These are phyloP conservation scores for Bruguiera parviflora DNA, from an alignment of 345 rosid species.

Conservation along the genomic window DNA sequence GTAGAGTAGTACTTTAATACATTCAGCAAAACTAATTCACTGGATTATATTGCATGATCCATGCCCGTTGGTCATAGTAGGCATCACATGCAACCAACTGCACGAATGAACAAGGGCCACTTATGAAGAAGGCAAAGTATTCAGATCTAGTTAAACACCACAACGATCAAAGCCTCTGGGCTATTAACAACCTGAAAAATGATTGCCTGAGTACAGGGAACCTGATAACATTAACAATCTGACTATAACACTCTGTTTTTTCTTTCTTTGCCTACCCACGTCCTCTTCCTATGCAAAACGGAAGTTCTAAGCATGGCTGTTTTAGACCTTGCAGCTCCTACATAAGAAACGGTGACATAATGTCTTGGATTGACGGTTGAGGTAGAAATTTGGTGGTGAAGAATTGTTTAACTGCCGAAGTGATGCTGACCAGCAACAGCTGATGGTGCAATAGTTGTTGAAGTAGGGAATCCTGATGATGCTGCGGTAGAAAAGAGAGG, in stretches of 20 bases:
- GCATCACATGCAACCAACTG: too few relatives aligned
- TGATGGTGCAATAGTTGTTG: slow-evolving; percentile 33
- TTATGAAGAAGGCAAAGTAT: too few relatives aligned
- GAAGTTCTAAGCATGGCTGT: background rate
- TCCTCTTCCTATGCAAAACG: slow-evolving; percentile 1
- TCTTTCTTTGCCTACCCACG: background rate
- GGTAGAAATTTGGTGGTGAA: slow-evolving; percentile 17
- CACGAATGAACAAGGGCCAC: too few relatives aligned
- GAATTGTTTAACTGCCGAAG: slow-evolving; percentile 18
- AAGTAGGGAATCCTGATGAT: slow-evolving; percentile 98
- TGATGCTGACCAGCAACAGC: slow-evolving; percentile 32
- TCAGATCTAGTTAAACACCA: background rate
- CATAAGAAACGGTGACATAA: slow-evolving; percentile 29
- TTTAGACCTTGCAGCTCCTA: slow-evolving; percentile 20
- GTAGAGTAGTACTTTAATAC: too few relatives aligned
- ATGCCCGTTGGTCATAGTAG: too few relatives aligned
- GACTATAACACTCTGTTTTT: background rate
- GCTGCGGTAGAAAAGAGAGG: slow-evolving; percentile 65
- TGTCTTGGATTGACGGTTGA: slow-evolving; percentile 20
- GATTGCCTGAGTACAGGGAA: background rate
- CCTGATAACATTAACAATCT: background rate
- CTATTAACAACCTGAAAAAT: background rate
- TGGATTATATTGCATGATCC: too few relatives aligned
- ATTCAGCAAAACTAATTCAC: too few relatives aligned
- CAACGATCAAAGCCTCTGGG: background rate